phyloP scores from a whole-genome alignment of 108 stramenopile species.

The Tribonema minus region DNA sequence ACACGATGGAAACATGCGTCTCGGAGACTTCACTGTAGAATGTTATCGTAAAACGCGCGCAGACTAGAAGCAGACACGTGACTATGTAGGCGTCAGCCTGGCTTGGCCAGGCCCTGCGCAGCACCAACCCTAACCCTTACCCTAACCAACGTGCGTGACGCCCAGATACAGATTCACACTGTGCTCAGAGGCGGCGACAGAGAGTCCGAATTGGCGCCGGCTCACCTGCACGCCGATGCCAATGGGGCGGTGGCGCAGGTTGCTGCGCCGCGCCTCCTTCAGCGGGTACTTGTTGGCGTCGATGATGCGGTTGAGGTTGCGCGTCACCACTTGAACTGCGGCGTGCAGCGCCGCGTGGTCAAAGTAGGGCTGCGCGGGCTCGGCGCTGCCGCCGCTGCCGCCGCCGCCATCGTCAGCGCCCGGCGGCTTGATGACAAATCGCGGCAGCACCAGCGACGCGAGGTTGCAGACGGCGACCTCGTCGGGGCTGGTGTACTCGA shows the following conservation, averaged over 20 bases:
- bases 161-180: no score
- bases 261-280: slow-evolving; percentile 61
- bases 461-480: slow-evolving; percentile 99
- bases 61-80: no score
- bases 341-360: slow-evolving; percentile 55
- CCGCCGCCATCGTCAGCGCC: background rate
- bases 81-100: no score
- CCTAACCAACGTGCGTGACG: no score
- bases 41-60: no score
- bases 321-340: slow-evolving; percentile 82
- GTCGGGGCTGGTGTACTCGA: slow-evolving; percentile 96
- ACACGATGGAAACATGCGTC: no score
- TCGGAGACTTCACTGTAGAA: no score
- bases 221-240: slow-evolving; percentile 93
- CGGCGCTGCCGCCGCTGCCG: background rate
- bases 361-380: no score
- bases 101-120: background rate
- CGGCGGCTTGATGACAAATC: slow-evolving; percentile 72
- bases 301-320: slow-evolving; percentile 95
- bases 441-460: slow-evolving; percentile 89
- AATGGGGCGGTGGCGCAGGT: slow-evolving; percentile 97
- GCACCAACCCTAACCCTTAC: no score
- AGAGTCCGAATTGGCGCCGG: background rate
- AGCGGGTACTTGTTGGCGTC: slow-evolving; percentile 97
- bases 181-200: background rate